A percentile compares a stretch with the other conserved stretches of the same genome.
phyloP scores from a whole-genome alignment of 2,329 filamentous ascomycete genomes.

The Fusarium irregulare region DNA sequence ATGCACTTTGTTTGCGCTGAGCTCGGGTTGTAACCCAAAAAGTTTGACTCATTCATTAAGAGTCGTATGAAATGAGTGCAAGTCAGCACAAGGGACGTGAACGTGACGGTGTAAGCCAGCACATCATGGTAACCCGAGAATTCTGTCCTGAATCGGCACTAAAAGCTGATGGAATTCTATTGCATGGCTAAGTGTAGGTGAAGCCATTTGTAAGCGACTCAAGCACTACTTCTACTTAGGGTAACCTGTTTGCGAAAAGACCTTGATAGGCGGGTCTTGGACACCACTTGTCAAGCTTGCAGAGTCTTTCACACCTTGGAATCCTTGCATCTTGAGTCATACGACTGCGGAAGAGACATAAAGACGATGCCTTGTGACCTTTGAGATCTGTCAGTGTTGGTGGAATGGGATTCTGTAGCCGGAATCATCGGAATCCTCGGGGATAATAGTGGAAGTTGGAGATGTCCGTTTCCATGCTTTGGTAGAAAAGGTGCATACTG shows the following conservation, averaged over 20 bases:
- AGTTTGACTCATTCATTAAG: background rate
- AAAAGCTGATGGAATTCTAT: background rate
- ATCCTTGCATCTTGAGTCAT: slow-evolving; percentile 22
- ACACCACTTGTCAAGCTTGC: background rate
- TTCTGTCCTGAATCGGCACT: background rate
- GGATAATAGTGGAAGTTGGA: slow-evolving; percentile 1
- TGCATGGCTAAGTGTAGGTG: background rate
- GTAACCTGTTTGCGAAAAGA: background rate
- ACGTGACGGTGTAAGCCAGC: background rate
- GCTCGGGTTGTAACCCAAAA: background rate
- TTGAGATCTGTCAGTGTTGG: slow-evolving; percentile 1
- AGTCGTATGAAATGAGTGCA: background rate
- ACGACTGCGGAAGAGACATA: background rate
- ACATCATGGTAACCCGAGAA: background rate
- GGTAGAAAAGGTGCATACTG: slow-evolving; percentile 4
- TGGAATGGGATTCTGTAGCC: background rate
- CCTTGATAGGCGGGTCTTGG: background rate
- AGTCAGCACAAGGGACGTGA: background rate
- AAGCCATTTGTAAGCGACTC: background rate
- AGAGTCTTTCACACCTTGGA: background rate
- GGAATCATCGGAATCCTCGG: slow-evolving; percentile 30
- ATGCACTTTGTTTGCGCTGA: background rate
- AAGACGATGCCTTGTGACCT: slow-evolving; percentile 22
- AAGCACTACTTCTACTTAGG: background rate
- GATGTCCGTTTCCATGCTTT: background rate